Evolutionary conservation across 805 yeast species (phyloP), one percentile per base, ranked within the genome.

Genomic region (Candida mattraensis): DNA sequence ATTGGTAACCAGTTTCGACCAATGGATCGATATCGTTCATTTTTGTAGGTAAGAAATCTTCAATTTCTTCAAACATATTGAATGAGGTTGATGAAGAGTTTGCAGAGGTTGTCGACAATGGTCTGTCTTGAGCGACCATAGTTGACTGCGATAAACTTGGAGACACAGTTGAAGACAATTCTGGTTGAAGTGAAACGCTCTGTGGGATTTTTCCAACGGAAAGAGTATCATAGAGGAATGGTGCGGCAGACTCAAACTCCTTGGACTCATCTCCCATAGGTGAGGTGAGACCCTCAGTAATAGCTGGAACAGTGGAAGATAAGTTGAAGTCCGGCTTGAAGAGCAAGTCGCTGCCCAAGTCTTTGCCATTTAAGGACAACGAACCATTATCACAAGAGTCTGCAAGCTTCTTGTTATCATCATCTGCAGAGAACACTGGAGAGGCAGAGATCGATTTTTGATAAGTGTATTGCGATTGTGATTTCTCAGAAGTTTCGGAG

Each of bases 11-110:
- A 13, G 32, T 16, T 27, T 33, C 45, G 14, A 29, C 22, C 10
- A 24, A 9, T 9, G 33, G 27, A 5, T 34, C 34, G 6, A 13
- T 15, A 11, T 24, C 33, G 2, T 33, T n/a, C 25, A 22, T 33
- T 14, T 33, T 25, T 5, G 33, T 24, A 24, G 28, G 24, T 19
- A 40, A 15, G 6, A 41, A 13, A 18, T 39, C 46, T n/a, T 39
- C 48, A 13, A 41, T 32, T 12, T 37, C 48, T 25, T 47, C 46
- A 27, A 44, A 44, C 23, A 39, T 14, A 32, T 47, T 39, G 24
- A 40, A 39, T n/a, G 45, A 34, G 15, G 37, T 28, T 14, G 35
- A 30, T 3, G 44, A 35, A 3, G 43, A 34, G 18, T 16, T 25
- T 7, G 36, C 17, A 11, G 27, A 21, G 5, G 39, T 28, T 10